These are phyloP conservation scores for Parmelia sp. DNA, from an alignment of 495 filamentous ascomycete species.

Conservation along the genomic window DNA sequence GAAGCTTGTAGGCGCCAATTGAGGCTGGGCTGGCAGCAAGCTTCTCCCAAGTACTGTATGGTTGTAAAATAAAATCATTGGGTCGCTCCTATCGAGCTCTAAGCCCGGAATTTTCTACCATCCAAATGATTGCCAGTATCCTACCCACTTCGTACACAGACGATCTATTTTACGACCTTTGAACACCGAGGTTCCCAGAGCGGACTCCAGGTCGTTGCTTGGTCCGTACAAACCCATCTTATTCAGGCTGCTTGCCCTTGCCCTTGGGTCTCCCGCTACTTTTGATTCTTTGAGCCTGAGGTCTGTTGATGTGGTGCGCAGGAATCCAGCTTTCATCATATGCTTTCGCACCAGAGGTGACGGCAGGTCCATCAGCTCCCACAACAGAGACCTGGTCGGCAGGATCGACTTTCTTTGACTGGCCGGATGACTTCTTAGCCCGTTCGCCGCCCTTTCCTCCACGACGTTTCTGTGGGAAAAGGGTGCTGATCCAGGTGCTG, in stretches of 20 bases:
- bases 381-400: slow-evolving; percentile 58
- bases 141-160: not conserved
- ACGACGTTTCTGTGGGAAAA: slow-evolving; percentile 87
- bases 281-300: slow-evolving; percentile 72
- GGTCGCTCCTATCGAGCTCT: not conserved
- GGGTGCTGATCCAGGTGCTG: slow-evolving; percentile 91
- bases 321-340: slow-evolving; percentile 98
- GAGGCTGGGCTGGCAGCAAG: not conserved
- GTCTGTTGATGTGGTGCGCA: slow-evolving; percentile 80
- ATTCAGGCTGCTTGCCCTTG: slow-evolving; percentile 26
- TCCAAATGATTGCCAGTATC: not conserved
- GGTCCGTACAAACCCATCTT: not conserved
- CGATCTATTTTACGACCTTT: not conserved
- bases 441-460: slow-evolving; percentile 55
- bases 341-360: slow-evolving; percentile 57
- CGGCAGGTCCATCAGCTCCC: slow-evolving; percentile 62
- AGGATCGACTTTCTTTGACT: slow-evolving; percentile 58
- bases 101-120: not conserved
- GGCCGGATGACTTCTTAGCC: slow-evolving; percentile 49
- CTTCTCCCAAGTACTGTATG: not conserved
- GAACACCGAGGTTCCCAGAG: no score
- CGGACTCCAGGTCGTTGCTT: not conserved
- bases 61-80: not conserved
- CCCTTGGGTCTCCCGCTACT: slow-evolving; percentile 57
- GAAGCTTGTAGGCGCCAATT: not conserved